Conservation (phyloP, 2,329 filamentous ascomycete species). For the Aotearoamyces nothofagi region DNA sequence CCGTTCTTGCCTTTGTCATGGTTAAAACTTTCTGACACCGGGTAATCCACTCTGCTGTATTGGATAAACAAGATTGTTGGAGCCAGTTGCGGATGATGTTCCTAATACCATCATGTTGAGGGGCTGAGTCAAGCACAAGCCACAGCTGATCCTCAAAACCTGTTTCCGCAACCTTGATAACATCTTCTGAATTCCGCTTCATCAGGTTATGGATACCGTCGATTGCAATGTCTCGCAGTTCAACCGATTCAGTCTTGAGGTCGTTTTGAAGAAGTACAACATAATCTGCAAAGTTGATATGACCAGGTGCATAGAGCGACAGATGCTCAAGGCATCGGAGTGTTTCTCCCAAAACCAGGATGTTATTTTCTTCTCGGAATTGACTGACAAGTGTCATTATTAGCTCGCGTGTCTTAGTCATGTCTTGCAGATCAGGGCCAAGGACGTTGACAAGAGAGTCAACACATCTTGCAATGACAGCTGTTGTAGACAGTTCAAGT, state of each 20-base stretch:
- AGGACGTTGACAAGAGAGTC: constrained; percentile 96
- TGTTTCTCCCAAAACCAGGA: constrained; percentile 58
- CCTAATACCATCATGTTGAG: constrained; percentile 63
- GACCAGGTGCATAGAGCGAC: constrained; percentile 76
- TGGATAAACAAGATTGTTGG: constrained; percentile 67
- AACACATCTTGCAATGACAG: constrained; percentile 73
- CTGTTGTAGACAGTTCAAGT: constrained; percentile 66
- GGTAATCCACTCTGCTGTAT: constrained; percentile 76
- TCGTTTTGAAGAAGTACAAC: constrained; percentile 70
- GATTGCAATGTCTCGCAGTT: constrained; percentile 66
- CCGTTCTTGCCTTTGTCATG: constrained; percentile 60
- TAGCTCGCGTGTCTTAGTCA: constrained; percentile 79
- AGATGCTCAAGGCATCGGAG: constrained; percentile 80
- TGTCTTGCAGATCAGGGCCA: constrained; percentile 86
- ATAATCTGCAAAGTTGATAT: constrained; percentile 73
- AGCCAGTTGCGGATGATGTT: constrained; percentile 90
- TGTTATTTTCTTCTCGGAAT: constrained; percentile 62
- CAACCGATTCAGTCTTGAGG: constrained; percentile 50
- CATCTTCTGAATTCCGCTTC: constrained; percentile 77
- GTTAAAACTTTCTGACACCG: constrained; percentile 80
- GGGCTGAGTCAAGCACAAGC: constrained; percentile 68
- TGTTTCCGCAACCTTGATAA: constrained; percentile 58
- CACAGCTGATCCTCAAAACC: constrained; percentile 85
- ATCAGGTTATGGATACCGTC: constrained; percentile 89
- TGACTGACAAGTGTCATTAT: constrained; percentile 76